Conservation (phyloP, 2,329 filamentous ascomycete species). For the Fusarium foetens region DNA sequence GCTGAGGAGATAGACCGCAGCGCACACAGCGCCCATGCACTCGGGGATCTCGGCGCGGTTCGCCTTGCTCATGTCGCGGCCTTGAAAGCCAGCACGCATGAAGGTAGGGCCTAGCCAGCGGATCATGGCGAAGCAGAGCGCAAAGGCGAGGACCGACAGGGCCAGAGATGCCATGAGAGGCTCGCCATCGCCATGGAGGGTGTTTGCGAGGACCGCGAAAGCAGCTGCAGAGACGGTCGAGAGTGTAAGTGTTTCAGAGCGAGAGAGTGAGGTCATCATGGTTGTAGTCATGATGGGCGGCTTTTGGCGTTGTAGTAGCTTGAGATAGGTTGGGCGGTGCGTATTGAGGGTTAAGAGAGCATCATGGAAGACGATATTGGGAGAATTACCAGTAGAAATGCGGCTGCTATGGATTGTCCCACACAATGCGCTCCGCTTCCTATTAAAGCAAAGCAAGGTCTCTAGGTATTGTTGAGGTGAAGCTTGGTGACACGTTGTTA, state of each 20-base stretch:
- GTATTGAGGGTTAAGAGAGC: slow-evolving; percentile 13
- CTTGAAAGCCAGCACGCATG: slow-evolving; percentile 87
- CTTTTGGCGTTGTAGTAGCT: slow-evolving; percentile 2
- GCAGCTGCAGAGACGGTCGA: slow-evolving; percentile 74
- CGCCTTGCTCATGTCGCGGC: slow-evolving; percentile 82
- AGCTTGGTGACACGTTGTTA: slow-evolving; percentile 41
- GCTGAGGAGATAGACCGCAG: slow-evolving; percentile 88
- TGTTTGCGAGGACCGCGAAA: slow-evolving; percentile 79
- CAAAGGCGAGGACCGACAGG: slow-evolving; percentile 86
- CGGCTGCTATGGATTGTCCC: background rate
- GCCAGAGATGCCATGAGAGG: slow-evolving; percentile 89
- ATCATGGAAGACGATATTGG: slow-evolving; percentile 13
- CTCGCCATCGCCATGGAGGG: slow-evolving; percentile 85
- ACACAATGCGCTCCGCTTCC: background rate
- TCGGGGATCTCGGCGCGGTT: slow-evolving; percentile 84
- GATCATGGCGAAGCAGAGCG: slow-evolving; percentile 84
- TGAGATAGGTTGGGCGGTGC: slow-evolving; percentile 7
- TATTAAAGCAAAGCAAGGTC: background rate
- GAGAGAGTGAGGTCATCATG: slow-evolving; percentile 56
- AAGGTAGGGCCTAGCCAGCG: slow-evolving; percentile 93
- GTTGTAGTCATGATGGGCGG: slow-evolving; percentile 44
- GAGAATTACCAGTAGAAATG: background rate
- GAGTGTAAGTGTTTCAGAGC: slow-evolving; percentile 63
- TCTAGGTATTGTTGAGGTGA: slow-evolving; percentile 6
- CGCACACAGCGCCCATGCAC: slow-evolving; percentile 94